phyloP scores from a whole-genome alignment of 305 asterid genomes.

The Solanum hybrid region DNA sequence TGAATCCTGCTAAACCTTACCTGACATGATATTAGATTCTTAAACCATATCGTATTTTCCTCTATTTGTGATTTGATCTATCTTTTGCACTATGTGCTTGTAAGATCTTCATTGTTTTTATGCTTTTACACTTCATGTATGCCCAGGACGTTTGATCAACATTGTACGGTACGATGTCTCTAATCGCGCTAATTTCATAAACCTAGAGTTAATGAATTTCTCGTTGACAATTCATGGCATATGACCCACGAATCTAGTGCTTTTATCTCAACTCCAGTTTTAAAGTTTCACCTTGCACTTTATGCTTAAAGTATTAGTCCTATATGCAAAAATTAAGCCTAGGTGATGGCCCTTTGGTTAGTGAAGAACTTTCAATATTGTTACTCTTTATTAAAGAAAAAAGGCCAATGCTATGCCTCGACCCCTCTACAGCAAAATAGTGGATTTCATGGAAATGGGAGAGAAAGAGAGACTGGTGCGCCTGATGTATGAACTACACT shows the following conservation, averaged over 20 bases:
- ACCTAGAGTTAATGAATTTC: background rate
- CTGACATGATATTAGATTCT: background rate
- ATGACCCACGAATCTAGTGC: background rate
- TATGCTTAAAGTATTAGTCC: background rate
- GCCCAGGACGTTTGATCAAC: background rate
- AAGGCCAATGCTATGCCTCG: background rate
- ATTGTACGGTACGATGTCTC: background rate
- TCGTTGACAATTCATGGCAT: background rate
- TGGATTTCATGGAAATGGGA: background rate
- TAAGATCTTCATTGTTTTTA: background rate
- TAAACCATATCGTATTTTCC: background rate
- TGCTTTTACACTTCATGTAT: background rate
- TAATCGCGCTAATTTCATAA: background rate
- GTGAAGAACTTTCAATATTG: background rate
- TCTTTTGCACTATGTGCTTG: background rate
- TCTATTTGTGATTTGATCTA: background rate
- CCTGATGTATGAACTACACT: background rate
- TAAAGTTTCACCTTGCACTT: background rate
- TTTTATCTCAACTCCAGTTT: background rate
- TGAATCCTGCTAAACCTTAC: background rate
- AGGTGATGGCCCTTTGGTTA: background rate
- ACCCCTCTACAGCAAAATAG: background rate
- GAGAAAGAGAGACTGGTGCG: background rate
- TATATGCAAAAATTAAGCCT: background rate
- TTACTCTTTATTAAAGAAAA: background rate